Base-by-base conservation (phyloP, 768 basidiomycete species). In the Sistotremastrum suecicum region DNA sequence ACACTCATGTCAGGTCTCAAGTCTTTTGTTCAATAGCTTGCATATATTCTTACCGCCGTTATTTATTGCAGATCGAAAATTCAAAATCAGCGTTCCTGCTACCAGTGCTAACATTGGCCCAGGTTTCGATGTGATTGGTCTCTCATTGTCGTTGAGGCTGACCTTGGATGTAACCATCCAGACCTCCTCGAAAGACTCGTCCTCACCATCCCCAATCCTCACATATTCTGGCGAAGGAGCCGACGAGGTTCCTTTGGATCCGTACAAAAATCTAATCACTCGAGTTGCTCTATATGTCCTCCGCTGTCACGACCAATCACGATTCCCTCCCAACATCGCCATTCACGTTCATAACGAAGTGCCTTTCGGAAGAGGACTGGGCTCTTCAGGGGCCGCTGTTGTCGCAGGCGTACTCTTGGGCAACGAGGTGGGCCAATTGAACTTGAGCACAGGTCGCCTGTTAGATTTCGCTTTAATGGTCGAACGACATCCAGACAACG, bases 401-500 rank as follows among this genome's bases (percentile, higher is more conserved):
- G 86, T 99, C 56, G 94, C 91, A 1, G 95, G 95, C 37, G 91
- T 95, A 34, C 72, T 94, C 33, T 75, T 99, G 39, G 95, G 81
- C 34, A 75, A 90, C 57, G 70, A 76, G n/a, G 69, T 98, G 28
- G 94, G 86, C 10, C 53, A 73, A 11, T 74, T 98, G 50, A 58
- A 70, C 28, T 76, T 98, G 7, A 62, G 83, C 9, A 67, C 60
- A 31, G 72, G 70, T 38, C 78, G 95, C 29, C 67, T 94, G 55
- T 76, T 98, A 50, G 95, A 99, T 65, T 94, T 87, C 58, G 92
- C 94, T 1, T 72, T 99, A 45, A 99, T 99, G 95, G 91, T 99
- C 57, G 95, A 99, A 65, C 75, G 95, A 11, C 95, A 99, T 60
- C 95, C 95, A 10, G 95, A 99, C 64, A 99, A 99, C 61, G 92